These are phyloP conservation scores for Ogataea wickerhamii DNA, from an alignment of 805 yeast genomes.

Conservation along the genomic window DNA sequence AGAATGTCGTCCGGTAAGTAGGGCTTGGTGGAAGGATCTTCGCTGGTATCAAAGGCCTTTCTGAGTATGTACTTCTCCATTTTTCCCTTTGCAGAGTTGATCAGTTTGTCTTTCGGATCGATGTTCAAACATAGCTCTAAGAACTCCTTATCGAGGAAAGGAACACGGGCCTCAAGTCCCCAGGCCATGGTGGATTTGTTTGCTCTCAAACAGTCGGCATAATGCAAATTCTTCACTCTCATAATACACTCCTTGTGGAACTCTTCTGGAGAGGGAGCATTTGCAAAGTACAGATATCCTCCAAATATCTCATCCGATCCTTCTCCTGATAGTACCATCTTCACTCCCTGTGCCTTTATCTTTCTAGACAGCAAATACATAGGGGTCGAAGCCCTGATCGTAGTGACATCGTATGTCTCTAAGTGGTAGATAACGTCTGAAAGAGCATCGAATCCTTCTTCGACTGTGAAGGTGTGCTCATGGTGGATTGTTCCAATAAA, in stretches of 20 bases:
- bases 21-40: constrained; percentile 72
- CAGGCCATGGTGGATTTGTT: constrained; percentile 99
- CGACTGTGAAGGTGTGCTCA: constrained; percentile 94
- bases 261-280: constrained; percentile 89
- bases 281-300: constrained; percentile 95
- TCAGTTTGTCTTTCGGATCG: constrained; percentile 88
- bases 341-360: constrained; percentile 98
- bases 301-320: constrained; percentile 99
- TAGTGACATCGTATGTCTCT: constrained; percentile 98
- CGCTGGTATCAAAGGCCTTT: constrained; percentile 94
- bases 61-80: constrained; percentile 96
- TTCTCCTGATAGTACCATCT: constrained; percentile 98
- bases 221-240: constrained; percentile 96
- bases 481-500: constrained; percentile 95
- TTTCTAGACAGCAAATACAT: constrained; percentile 95
- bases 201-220: constrained; percentile 96
- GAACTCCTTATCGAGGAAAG: constrained; percentile 94
- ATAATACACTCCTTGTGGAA: constrained; percentile 95
- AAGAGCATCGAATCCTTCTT: constrained; percentile 95
- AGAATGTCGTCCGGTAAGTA: constrained; percentile 94
- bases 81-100: constrained; percentile 61
- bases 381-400: constrained; percentile 98
- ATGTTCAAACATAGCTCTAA: constrained; percentile 91
- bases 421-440: constrained; percentile 92
- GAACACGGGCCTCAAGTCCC: constrained; percentile 99